Evolutionary conservation across 345 rosid species (phyloP).

Genomic region (Citrus unshiu): DNA sequence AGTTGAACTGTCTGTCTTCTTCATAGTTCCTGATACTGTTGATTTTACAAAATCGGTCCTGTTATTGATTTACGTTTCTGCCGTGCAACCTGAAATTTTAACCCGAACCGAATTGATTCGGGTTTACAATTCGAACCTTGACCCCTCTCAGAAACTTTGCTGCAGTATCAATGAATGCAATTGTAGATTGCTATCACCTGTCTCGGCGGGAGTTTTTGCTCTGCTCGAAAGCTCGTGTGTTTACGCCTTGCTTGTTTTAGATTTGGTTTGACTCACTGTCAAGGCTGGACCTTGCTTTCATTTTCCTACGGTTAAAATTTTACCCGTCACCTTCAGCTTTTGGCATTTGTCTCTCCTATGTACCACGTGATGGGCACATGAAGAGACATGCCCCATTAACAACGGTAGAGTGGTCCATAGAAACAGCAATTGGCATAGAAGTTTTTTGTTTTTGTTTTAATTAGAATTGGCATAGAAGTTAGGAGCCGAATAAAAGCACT

Average conservation of each 20-base stretch:
- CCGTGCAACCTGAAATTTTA: no score
- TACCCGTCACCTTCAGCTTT: not conserved
- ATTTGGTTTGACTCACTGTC: not conserved
- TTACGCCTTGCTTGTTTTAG: not conserved
- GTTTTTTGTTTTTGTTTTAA: not conserved
- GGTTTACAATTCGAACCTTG: no score
- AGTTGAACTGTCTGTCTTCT: no score
- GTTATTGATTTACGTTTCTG: no score
- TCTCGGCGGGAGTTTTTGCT: not conserved
- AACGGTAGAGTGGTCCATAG: not conserved
- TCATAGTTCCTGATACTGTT: no score
- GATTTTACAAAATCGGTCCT: no score
- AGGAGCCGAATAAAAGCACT: not conserved
- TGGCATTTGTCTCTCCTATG: not conserved
- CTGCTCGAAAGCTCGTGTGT: not conserved
- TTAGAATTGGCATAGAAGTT: not conserved
- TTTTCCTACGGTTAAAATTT: not conserved
- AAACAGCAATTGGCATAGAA: not conserved
- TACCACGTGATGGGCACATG: conserved; percentile 10
- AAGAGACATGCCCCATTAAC: not conserved
- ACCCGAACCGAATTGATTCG: no score
- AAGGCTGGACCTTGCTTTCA: not conserved
- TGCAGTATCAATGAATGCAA: not conserved
- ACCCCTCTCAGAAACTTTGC: not conserved
- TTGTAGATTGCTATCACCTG: not conserved